A percentile compares a stretch with the other conserved stretches of the same genome.
Conservation (phyloP, 225 moss, liverwort and hornwort species). For the Pleurozium schreberi region DNA sequence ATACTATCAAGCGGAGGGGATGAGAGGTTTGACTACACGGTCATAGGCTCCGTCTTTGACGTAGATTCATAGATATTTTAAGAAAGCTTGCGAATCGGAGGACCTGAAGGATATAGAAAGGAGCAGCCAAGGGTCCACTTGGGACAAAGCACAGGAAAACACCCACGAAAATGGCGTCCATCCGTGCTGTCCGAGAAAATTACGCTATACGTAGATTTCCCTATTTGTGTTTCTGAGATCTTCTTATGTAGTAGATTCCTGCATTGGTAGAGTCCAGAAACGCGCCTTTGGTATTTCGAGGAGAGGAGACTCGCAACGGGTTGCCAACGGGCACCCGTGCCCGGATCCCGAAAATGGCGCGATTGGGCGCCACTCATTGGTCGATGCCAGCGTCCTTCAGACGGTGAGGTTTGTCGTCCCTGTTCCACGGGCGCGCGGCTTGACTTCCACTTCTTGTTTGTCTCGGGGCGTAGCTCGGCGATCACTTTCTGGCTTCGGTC, state of each 20-base stretch:
- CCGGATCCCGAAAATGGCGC: background rate
- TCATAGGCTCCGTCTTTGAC: background rate
- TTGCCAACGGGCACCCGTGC: slow-evolving; percentile 14
- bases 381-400: background rate
- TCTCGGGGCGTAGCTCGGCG: background rate
- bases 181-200: background rate
- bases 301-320: background rate
- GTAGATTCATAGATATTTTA: background rate
- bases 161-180: background rate
- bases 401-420: background rate
- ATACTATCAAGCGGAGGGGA: background rate
- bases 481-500: background rate
- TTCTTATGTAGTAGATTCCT: background rate
- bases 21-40: background rate
- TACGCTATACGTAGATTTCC: background rate
- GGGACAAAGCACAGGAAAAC: background rate
- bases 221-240: accelerated
- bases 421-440: background rate
- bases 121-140: background rate
- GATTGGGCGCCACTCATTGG: background rate
- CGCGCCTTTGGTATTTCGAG: background rate
- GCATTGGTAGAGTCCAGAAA: background rate
- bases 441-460: slow-evolving; percentile 3
- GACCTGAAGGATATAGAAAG: background rate
- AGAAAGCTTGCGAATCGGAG: background rate